phyloP scores from a whole-genome alignment of 345 rosid genomes.

The Diplotaxis tenuifolia region DNA sequence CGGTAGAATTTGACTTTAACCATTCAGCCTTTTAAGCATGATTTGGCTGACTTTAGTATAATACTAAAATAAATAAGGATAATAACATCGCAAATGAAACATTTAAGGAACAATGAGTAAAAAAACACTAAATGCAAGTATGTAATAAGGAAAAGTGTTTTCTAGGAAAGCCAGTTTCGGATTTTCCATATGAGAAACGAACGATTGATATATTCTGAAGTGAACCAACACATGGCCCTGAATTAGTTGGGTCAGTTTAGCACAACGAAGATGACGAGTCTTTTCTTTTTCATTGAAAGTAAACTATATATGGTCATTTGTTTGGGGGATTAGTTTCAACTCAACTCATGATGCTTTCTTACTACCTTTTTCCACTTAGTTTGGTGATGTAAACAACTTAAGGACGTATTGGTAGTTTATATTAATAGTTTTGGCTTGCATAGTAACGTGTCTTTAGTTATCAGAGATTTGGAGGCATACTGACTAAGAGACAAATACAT shows the following conservation, averaged over 20 bases:
- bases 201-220: too few species aligned
- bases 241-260: too few species aligned
- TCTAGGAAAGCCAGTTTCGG: too few species aligned
- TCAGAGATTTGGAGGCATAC: constrained; percentile 10
- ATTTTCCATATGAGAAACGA: too few species aligned
- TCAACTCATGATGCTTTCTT: neutral
- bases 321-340: neutral
- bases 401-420: neutral
- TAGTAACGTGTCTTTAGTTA: neutral
- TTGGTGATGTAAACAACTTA: neutral
- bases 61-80: neutral
- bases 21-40: constrained; percentile 8
- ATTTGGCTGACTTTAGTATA: neutral
- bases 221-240: too few species aligned
- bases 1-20: neutral
- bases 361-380: neutral
- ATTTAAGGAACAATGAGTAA: neutral
- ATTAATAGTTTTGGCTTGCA: neutral
- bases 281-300: too few species aligned
- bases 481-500: constrained; percentile 19
- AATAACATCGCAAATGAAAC: constrained; percentile 1
- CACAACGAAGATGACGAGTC: too few species aligned
- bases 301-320: neutral
- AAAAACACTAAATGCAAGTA: neutral
- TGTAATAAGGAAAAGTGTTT: neutral